phyloP scores from a whole-genome alignment of 129 eudicot species.

The Mikania micrantha region DNA sequence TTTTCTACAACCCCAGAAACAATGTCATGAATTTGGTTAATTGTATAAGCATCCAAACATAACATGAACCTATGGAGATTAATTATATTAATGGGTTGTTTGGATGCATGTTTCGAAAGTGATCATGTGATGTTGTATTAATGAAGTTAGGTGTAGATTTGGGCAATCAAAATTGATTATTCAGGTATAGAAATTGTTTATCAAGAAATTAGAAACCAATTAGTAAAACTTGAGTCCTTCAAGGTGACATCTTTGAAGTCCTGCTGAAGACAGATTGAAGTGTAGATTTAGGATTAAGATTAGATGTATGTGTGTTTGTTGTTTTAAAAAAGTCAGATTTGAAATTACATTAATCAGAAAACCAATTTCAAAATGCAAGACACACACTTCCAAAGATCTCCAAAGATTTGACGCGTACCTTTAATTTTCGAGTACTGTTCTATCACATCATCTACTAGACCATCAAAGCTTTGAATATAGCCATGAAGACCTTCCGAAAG shows the following conservation, averaged over 20 bases:
- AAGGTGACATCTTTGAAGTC: no score
- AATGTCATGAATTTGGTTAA: background rate
- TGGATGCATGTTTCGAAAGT: background rate
- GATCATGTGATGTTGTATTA: background rate
- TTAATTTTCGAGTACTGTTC: conserved; percentile 70
- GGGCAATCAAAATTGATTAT: no score
- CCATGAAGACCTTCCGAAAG: conserved; percentile 95
- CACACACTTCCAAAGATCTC: background rate
- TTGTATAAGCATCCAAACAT: no score
- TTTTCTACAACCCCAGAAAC: conserved; percentile 43
- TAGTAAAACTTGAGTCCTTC: background rate
- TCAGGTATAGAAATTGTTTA: background rate
- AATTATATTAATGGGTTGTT: no score
- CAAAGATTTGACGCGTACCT: conserved; percentile 43
- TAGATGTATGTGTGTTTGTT: no score
- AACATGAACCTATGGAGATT: no score
- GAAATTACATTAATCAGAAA: background rate
- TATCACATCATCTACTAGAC: conserved; percentile 61
- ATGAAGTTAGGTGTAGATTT: background rate
- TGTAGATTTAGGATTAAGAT: no score
- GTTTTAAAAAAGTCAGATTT: no score
- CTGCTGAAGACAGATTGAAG: no score
- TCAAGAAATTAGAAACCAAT: background rate
- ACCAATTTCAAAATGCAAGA: background rate
- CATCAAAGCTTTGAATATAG: conserved; percentile 62